phyloP scores from a whole-genome alignment of 1,284 basidiomycete species.

The Tilletia indica region DNA sequence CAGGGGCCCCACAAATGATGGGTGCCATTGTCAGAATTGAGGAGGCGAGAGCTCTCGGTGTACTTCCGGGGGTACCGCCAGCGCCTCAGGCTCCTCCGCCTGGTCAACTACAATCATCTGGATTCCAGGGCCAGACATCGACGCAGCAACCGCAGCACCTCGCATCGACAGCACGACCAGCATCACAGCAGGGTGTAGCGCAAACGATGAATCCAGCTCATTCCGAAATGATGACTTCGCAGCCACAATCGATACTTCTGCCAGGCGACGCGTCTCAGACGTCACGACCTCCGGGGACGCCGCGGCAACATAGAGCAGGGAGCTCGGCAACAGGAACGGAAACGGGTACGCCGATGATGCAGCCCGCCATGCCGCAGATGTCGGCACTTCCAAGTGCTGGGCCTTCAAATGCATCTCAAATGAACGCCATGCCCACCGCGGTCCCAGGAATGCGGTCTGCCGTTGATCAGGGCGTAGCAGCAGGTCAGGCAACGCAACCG shows the following conservation, averaged over 20 bases:
- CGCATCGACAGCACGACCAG: not conserved
- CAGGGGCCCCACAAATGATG: constrained; percentile 19
- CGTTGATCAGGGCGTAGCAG: not conserved
- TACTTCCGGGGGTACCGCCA: constrained; percentile 34
- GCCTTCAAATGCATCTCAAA: not conserved
- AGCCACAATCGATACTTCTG: not conserved
- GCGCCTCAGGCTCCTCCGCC: constrained; percentile 6
- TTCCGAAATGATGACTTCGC: not conserved
- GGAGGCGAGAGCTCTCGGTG: constrained; percentile 44
- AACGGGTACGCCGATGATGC: not conserved
- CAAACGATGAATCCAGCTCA: constrained; percentile 1
- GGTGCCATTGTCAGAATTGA: constrained; percentile 48
- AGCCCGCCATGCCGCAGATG: not conserved
- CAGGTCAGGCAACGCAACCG: not conserved
- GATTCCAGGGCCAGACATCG: not conserved
- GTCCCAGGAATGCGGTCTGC: not conserved
- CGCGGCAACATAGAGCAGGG: too few relatives aligned
- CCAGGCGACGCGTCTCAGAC: not conserved
- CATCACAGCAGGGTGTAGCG: constrained; percentile 24
- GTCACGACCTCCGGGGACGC: too few relatives aligned
- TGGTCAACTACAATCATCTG: not conserved
- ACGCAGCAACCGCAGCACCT: not conserved
- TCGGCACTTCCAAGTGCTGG: not conserved
- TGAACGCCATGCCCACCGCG: not conserved
- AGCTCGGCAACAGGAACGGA: not conserved